Base-by-base conservation (phyloP, 2,329 filamentous ascomycete species). In the Westerdykella aurantiaca region DNA sequence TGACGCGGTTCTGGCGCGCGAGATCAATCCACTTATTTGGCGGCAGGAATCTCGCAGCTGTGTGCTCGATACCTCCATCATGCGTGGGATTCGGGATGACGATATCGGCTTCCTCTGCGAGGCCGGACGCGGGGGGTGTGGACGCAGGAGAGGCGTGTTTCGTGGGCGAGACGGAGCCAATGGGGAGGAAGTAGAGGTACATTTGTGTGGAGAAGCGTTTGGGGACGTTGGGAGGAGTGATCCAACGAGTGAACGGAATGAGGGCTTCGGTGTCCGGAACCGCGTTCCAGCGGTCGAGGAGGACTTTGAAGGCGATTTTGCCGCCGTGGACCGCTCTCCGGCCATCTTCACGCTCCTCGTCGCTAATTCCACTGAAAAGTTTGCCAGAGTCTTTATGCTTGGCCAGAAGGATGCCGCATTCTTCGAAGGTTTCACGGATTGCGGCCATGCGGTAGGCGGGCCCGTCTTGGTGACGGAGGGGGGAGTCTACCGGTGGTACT, bases 181-280 rank as follows among this genome's bases (percentile, higher is more conserved):
- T 69, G 0, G 89, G 89, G 2, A 96, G 76, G 67, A 94, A 83
- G 68, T 95, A 95, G 10, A 97, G 67, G 69, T 97, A 98, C 91
- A 97, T 97, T 63, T 96, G 90, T 0, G 91, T 96, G 0, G 86
- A 88, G 70, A 94, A 98, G 37, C 93, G 79, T 56, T 83, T 88
- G 0, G 82, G 78, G 1, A 84, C 72, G 48, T 79, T 81, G 0
- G 73, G 68, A 0, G 91, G 91, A 2, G 93, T 97, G 44, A 97
- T 77, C 93, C 93, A 97, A 42, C 88, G 80, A 0, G 90, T 95
- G 61, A 95, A 96, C 0, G 90, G 88, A 6, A 87, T 72, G 3
- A 96, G 71, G 31, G 75, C 73, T 1, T 83, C 83, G 42, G 76
- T 76, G 64, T 95, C 88, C 3, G 82, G 70, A 10, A 74, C 68